Evolutionary conservation across 495 filamentous ascomycete genomes (phyloP), one percentile per base, ranked within the genome.

Genomic region (Penicillium subrubescens): DNA sequence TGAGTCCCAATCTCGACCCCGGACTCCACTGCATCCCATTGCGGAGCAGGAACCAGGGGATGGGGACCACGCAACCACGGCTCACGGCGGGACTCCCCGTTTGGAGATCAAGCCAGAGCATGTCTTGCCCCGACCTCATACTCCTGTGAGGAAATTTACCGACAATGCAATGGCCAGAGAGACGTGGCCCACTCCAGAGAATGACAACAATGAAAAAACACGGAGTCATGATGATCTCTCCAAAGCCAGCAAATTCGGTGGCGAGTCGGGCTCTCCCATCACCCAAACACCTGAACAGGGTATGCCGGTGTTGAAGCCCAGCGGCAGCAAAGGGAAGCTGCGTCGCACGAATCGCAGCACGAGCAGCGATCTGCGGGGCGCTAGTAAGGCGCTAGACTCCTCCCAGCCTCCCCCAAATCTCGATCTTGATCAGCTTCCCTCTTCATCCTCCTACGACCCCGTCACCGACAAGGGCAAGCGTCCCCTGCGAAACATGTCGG

Each of bases 391-490:
- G 44, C 66, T 69, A 63, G 77, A 69, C 55, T 66, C 66, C 44
- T 64, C 65, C 57, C 67, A 71, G 66, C 70, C 68, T 64, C 67
- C 67, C 27, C 65, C 72, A 55, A 75, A 72, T 68, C 67, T 77
- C 61, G 71, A 76, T 73, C 64, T 81, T 65, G 78, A 80, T 65
- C 69, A 80, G 64, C 80, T 84, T 73, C 78, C 82, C 51, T 85
- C 86, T 72, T 83, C 87, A 63, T 86, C 86, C 69, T 87, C 84
- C 69, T 87, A 88, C 80, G 89, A 92, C 73, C 88, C 89, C 67
- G 83, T 91, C 74, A 91, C 87, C 69, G 92, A 94, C 84, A 92
- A 93, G 85, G 90, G 92, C 84, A 93, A 92, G 78, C 88, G 86
- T 72, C 89, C 89, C 73, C 79, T 89, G 74, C 88, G 86, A 79